Evolutionary conservation across 306 rosid genomes (phyloP), one percentile per base, ranked within the genome.

Genomic region (Coriaria nepalensis): DNA sequence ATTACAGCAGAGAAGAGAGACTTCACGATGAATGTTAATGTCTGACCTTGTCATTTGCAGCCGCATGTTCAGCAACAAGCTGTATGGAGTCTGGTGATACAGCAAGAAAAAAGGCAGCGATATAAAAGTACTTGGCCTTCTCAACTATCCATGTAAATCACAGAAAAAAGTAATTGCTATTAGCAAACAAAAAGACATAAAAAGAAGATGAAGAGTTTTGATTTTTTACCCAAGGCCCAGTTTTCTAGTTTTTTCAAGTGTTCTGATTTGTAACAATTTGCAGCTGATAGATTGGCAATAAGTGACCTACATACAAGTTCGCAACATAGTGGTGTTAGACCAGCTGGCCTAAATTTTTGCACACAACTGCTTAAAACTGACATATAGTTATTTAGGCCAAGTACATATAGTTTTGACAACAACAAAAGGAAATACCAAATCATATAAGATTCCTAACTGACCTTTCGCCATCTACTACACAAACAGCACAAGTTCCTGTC

Each of bases 401-500:
- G n/a, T n/a, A n/a, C n/a, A n/a, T n/a, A n/a, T n/a, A n/a, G n/a
- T n/a, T n/a, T n/a, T n/a, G n/a, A n/a, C n/a, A n/a, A n/a, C n/a
- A n/a, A n/a, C n/a, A n/a, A n/a, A n/a, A n/a, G n/a, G n/a, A n/a
- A n/a, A n/a, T n/a, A n/a, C n/a, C n/a, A n/a, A n/a, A n/a, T n/a
- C n/a, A n/a, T n/a, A n/a, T n/a, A n/a, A n/a, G n/a, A n/a, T n/a
- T n/a, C n/a, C n/a, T n/a, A n/a, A 52, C 67, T 69, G 43, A 85
- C 95, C 97, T 84, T 58, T 84, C 95, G 63, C 94, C 95, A 59
- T 93, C 94, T 50, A 68, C 82, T 13, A 87, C 78, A 72, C 96
- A 83, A 48, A 83, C 96, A 73, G 86, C 96, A 76, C 96, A 87
- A 49, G 96, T 87, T 60, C 96, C 96, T 0, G 96, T 87, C 49